Conservation (phyloP, 768 basidiomycete genomes). For the Naganishia onofrii region DNA sequence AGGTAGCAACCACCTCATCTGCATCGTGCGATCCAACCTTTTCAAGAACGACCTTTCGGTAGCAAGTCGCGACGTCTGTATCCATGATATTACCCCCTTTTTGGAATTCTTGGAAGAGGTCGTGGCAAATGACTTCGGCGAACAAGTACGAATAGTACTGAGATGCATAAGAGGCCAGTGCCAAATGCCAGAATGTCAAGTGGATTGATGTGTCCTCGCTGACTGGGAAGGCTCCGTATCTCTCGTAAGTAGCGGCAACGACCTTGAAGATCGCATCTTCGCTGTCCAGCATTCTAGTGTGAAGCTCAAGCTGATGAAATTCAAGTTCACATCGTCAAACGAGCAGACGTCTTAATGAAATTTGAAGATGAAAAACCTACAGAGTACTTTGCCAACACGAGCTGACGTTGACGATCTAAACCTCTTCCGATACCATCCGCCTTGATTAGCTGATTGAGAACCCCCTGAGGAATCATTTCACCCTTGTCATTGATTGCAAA, state of each 20-base stretch:
- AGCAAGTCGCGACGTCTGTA: background rate
- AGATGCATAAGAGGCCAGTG: background rate
- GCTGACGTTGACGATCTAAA: background rate
- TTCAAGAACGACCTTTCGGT: slow-evolving; percentile 8
- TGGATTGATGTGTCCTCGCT: background rate
- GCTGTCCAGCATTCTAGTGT: background rate
- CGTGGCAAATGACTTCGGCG: slow-evolving; percentile 15
- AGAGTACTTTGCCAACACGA: background rate
- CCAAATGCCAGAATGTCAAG: background rate
- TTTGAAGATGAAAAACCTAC: background rate
- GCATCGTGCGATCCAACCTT: slow-evolving; percentile 16
- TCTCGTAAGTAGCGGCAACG: background rate
- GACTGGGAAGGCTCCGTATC: background rate
- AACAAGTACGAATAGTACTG: background rate
- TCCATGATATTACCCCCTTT: slow-evolving; percentile 13
- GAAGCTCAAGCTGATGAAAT: background rate
- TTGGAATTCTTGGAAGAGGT: slow-evolving; percentile 14
- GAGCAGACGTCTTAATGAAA: too few species aligned
- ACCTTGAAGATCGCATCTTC: background rate
- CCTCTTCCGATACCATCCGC: background rate
- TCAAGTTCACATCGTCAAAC: background rate
- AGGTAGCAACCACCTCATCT: slow-evolving; percentile 2
- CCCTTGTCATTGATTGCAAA: slow-evolving; percentile 7
- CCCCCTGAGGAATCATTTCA: background rate
- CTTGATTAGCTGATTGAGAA: background rate